Evolutionary conservation across 192 early-diverging fungal genomes (phyloP).

Genomic region (Coemansia sp.): DNA sequence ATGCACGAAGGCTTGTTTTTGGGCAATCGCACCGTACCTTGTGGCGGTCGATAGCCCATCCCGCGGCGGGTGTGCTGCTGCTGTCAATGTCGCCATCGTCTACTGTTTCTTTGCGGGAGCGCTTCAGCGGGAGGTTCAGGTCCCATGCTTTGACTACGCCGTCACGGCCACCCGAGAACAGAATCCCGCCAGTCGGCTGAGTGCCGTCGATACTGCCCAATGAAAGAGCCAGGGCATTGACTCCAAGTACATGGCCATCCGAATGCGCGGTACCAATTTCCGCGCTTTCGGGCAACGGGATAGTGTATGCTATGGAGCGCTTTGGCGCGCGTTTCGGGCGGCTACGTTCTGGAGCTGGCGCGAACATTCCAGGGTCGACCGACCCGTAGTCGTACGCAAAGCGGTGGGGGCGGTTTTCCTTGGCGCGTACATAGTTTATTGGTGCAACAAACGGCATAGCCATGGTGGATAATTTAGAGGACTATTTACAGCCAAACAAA

Average conservation of each 20-base stretch:
- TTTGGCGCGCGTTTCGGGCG: constrained; percentile 46
- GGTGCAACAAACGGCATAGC: constrained; percentile 44
- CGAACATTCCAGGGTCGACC: constrained; percentile 56
- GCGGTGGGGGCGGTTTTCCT: constrained; percentile 51
- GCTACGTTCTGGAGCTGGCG: constrained; percentile 43
- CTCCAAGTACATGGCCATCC: constrained; percentile 74
- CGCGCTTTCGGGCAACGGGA: constrained; percentile 35
- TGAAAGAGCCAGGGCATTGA: constrained; percentile 81
- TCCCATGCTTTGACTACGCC: constrained; percentile 88
- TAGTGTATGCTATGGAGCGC: constrained; percentile 49
- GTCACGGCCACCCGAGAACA: constrained; percentile 91
- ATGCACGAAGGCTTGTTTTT: constrained; percentile 66
- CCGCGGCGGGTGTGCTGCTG: background rate
- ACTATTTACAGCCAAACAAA: background rate
- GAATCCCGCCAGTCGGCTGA: constrained; percentile 59
- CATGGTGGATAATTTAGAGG: constrained; percentile 17
- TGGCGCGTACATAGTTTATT: constrained; percentile 40
- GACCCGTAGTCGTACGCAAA: constrained; percentile 57
- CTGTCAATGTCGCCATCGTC: background rate
- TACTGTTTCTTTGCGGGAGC: constrained; percentile 4
- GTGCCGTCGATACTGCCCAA: background rate
- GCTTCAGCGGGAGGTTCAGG: constrained; percentile 47
- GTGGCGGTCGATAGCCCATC: constrained; percentile 35
- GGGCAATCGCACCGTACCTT: constrained; percentile 38
- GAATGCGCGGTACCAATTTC: background rate